Conservation (phyloP, 805 yeast genomes). For the Hanseniaspora guilliermondii region DNA sequence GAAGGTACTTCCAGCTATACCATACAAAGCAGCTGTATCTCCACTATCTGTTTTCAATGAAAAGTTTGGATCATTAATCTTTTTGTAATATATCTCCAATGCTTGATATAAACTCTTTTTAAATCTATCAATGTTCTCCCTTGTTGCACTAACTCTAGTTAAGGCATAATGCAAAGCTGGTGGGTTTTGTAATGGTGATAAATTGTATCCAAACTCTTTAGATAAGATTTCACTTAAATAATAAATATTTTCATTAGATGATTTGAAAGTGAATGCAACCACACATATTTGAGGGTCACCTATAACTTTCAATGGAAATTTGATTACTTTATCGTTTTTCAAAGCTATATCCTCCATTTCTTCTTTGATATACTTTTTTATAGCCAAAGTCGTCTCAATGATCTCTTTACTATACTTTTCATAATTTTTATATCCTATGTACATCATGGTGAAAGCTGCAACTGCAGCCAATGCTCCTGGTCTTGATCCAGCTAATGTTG, state of each 20-base stretch:
- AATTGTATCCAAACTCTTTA: slow-evolving; percentile 69
- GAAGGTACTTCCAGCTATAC: slow-evolving; percentile 84
- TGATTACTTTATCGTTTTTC: background rate
- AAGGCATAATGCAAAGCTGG: slow-evolving; percentile 85
- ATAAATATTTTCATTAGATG: slow-evolving; percentile 28
- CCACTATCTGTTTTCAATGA: slow-evolving; percentile 24
- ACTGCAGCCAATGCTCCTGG: slow-evolving; percentile 98
- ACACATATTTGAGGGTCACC: slow-evolving; percentile 80
- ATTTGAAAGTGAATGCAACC: slow-evolving; percentile 42
- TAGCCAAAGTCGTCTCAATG: slow-evolving; percentile 47
- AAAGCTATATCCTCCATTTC: slow-evolving; percentile 24
- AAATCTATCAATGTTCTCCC: slow-evolving; percentile 2
- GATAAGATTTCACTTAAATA: slow-evolving; percentile 60
- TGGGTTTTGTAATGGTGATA: slow-evolving; percentile 76
- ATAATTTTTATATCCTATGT: slow-evolving; percentile 78
- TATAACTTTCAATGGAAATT: slow-evolving; percentile 38
- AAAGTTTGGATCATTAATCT: slow-evolving; percentile 18
- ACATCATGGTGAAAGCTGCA: slow-evolving; percentile 88
- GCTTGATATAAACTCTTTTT: slow-evolving; percentile 29
- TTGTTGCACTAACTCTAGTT: slow-evolving; percentile 38
- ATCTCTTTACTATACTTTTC: slow-evolving; percentile 52
- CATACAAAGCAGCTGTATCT: slow-evolving; percentile 82
- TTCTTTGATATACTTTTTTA: slow-evolving; percentile 37
- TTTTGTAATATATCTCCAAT: slow-evolving; percentile 22
- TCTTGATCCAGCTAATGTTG: slow-evolving; percentile 90